These are phyloP conservation scores for Fraxinus latifolia DNA, from an alignment of 305 asterid genomes.

Conservation along the genomic window DNA sequence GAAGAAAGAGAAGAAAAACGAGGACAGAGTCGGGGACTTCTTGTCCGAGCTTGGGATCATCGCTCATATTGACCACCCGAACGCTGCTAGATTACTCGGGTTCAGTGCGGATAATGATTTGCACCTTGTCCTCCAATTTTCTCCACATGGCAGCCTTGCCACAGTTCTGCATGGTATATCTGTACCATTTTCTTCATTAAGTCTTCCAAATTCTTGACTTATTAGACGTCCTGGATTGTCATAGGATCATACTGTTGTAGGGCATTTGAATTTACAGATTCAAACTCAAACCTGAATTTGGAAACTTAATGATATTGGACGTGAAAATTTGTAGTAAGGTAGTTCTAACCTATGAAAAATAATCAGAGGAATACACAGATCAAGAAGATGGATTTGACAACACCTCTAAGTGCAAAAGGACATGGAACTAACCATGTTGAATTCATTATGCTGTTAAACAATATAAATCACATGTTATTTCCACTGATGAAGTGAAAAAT, in stretches of 20 bases:
- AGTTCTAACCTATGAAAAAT: background rate
- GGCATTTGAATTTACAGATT: background rate
- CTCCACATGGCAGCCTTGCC: conserved; percentile 82
- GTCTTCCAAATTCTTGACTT: background rate
- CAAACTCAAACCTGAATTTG: background rate
- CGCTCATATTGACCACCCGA: conserved; percentile 86
- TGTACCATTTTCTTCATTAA: background rate
- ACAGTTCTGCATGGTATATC: conserved; percentile 59
- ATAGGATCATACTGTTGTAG: background rate
- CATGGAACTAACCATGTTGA: background rate
- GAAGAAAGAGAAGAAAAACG: conserved; percentile 62
- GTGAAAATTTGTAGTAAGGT: background rate
- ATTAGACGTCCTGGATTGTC: background rate
- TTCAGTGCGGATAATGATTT: conserved; percentile 75
- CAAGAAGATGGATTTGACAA: background rate
- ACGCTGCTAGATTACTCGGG: conserved; percentile 79
- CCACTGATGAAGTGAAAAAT: conserved; percentile 27
- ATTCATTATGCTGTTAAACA: background rate
- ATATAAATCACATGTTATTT: background rate
- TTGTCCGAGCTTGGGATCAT: conserved; percentile 91
- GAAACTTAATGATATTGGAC: background rate
- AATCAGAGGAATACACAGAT: background rate
- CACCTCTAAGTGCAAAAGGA: background rate
- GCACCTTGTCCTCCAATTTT: conserved; percentile 79
- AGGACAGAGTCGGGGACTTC: conserved; percentile 75